Percentiles rank a stretch among this genome's conserved stretches.
These are phyloP conservation scores for Geranomyces michiganensis DNA, from an alignment of 192 early-diverging fungal genomes.

Conservation along the genomic window DNA sequence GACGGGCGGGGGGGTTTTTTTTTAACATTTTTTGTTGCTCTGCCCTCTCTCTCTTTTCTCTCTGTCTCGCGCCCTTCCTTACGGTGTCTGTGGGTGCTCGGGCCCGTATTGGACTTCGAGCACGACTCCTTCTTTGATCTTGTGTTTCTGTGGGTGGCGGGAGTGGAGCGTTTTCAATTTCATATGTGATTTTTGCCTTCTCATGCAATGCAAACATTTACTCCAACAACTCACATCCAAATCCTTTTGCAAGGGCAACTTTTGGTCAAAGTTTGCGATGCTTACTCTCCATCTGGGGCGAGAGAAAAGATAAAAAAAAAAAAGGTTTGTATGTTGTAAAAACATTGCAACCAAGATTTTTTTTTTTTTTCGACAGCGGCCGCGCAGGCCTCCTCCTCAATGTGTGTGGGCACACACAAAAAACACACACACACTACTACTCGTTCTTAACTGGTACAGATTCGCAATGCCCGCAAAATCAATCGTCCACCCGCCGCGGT, in stretches of 20 bases:
- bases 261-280: slow-evolving; percentile 2
- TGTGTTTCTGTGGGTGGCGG: background rate
- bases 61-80: too few species aligned
- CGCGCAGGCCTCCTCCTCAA: too few species aligned
- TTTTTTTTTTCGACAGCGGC: too few species aligned
- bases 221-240: background rate
- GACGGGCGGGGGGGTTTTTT: background rate
- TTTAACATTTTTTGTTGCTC: background rate
- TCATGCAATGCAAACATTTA: background rate
- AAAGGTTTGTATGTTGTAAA: too few species aligned
- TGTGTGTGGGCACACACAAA: too few species aligned
- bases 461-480: background rate
- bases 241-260: slow-evolving; percentile 13
- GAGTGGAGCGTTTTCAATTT: background rate
- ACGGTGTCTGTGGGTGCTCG: slow-evolving; percentile 18
- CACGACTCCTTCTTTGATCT: slow-evolving; percentile 11
- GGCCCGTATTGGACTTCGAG: slow-evolving; percentile 18
- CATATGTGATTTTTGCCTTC: background rate
- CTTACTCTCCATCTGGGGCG: slow-evolving; percentile 9
- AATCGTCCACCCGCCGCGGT: slow-evolving; percentile 15
- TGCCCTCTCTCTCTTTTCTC: too few species aligned
- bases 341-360: too few species aligned
- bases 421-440: background rate
- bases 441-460: background rate
- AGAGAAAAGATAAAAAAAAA: too few species aligned